A percentile compares a stretch with the other conserved stretches of the same genome.
phyloP scores from a whole-genome alignment of 306 rosid genomes.

The Cajanus cajan region DNA sequence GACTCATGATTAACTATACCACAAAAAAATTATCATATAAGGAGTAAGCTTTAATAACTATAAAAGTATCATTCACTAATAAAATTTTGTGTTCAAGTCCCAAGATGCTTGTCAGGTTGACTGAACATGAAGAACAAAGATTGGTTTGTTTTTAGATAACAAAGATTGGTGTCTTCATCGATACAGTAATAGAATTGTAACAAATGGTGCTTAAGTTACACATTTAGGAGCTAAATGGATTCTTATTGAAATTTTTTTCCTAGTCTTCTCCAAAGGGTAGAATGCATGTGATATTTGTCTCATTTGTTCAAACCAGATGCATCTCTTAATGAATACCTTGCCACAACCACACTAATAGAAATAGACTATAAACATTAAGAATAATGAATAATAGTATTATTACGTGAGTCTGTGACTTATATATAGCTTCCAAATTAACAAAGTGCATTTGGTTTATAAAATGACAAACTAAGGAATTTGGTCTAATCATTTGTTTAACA shows the following conservation, averaged over 20 bases:
- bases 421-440: background rate
- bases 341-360: background rate
- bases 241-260: background rate
- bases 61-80: background rate
- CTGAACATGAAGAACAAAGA: background rate
- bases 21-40: no score
- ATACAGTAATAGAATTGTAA: background rate
- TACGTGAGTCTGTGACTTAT: background rate
- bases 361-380: background rate
- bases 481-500: constrained; percentile 26
- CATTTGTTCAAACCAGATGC: background rate
- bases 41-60: background rate
- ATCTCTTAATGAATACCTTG: background rate
- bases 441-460: constrained; percentile 8
- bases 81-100: background rate
- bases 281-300: background rate
- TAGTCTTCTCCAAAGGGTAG: background rate
- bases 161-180: background rate
- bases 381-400: constrained; percentile 6
- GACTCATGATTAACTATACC: background rate
- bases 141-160: background rate
- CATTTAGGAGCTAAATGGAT: background rate
- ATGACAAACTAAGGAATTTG: constrained; percentile 21
- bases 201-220: background rate
- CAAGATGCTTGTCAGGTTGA: background rate